A percentile compares a stretch with the other conserved stretches of the same genome.
phyloP scores from a whole-genome alignment of 1,284 basidiomycete species.

The Trametes versicolor region DNA sequence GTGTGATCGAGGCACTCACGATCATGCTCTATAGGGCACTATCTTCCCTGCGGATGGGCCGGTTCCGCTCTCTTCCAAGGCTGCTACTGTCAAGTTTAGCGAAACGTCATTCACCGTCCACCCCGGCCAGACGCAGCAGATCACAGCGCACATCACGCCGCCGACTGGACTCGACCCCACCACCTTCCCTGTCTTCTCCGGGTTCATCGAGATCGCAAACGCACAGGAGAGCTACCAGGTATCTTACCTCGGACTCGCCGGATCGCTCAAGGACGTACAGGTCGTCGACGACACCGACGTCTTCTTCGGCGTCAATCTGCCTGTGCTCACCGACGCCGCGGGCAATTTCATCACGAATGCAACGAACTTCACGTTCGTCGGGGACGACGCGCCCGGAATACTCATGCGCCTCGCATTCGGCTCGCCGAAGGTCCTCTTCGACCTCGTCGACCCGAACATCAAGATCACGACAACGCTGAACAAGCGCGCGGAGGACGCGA shows the following conservation, averaged over 20 bases:
- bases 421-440: constrained; percentile 57
- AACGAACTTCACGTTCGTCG: constrained; percentile 63
- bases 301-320: constrained; percentile 56
- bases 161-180: constrained; percentile 56
- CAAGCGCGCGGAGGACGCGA: constrained; percentile 35
- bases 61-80: constrained; percentile 56
- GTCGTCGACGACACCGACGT: constrained; percentile 60
- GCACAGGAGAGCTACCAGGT: constrained; percentile 56
- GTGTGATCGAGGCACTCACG: background rate
- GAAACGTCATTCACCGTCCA: constrained; percentile 44
- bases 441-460: constrained; percentile 51
- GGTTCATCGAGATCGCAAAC: constrained; percentile 62
- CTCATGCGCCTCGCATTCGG: constrained; percentile 63
- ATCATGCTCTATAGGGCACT: constrained; percentile 37
- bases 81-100: constrained; percentile 55
- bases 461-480: constrained; percentile 43
- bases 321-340: constrained; percentile 51
- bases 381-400: constrained; percentile 54
- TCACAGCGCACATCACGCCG: constrained; percentile 48
- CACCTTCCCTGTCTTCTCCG: constrained; percentile 67
- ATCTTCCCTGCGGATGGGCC: constrained; percentile 56
- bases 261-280: constrained; percentile 56
- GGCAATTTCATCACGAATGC: constrained; percentile 51
- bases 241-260: constrained; percentile 60
- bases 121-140: constrained; percentile 44